Conservation (phyloP, 2,329 filamentous ascomycete genomes). For the Cladosporium halotolerans region DNA sequence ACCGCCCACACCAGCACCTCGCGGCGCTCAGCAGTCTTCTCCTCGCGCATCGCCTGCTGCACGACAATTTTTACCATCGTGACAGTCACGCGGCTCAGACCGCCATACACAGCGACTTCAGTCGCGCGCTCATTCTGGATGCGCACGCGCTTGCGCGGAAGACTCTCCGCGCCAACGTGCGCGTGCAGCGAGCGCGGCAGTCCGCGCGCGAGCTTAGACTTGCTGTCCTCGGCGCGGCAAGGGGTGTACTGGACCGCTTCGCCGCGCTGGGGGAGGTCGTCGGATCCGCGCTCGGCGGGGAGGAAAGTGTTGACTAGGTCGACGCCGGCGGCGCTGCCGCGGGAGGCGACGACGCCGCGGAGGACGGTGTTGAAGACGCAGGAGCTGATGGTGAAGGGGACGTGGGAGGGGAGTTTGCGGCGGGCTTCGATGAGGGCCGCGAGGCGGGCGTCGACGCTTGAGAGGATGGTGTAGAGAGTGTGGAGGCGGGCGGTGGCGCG, state of each 20-base stretch:
- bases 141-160: not conserved
- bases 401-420: not conserved
- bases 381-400: not conserved
- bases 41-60: not conserved
- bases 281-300: not conserved
- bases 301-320: slow-evolving; percentile 38
- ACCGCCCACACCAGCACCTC: slow-evolving; percentile 1
- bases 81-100: not conserved
- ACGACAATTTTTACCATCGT: not conserved
- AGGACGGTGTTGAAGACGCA: slow-evolving; percentile 48
- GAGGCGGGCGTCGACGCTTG: not conserved
- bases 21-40: not conserved
- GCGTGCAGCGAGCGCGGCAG: not conserved
- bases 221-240: no score
- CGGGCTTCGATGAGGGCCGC: not conserved
- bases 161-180: not conserved
- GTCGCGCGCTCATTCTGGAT: not conserved
- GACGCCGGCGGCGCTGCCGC: slow-evolving; percentile 44
- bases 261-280: not conserved
- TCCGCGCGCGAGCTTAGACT: not conserved
- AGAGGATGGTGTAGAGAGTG: slow-evolving; percentile 21
- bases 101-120: not conserved
- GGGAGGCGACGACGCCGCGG: slow-evolving; percentile 46
- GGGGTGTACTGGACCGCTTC: not conserved
- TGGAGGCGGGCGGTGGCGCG: slow-evolving; percentile 3